Conservation (phyloP, 352 stramenopile species). For the Globisporangium nunn region DNA sequence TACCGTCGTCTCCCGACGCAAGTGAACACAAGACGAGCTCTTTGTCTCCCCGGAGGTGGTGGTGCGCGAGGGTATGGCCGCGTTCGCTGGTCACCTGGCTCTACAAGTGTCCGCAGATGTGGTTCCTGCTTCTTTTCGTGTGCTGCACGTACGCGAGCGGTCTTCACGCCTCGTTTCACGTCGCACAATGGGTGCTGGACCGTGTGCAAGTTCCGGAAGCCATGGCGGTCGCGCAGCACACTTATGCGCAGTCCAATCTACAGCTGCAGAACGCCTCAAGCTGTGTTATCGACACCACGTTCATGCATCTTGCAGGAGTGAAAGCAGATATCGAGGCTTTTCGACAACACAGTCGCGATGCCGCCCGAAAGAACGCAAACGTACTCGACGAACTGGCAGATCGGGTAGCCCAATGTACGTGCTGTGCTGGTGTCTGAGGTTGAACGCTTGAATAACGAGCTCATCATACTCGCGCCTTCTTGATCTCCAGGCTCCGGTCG, state of each 20-base stretch:
- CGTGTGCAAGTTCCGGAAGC: conserved; percentile 20
- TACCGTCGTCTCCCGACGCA: conserved; percentile 1
- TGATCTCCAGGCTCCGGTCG: conserved; percentile 1
- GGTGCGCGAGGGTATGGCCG: neutral
- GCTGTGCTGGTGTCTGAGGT: neutral
- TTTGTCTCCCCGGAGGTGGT: neutral
- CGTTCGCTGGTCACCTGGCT: conserved; percentile 15
- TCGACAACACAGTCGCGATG: neutral
- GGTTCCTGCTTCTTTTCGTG: conserved; percentile 48
- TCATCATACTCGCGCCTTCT: neutral
- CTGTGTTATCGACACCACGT: conserved; percentile 21
- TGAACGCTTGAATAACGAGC: neutral
- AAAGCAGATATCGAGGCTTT: neutral
- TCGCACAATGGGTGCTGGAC: conserved; percentile 26
- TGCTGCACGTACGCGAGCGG: conserved; percentile 32
- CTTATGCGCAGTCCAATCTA: conserved; percentile 24
- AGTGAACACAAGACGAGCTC: neutral
- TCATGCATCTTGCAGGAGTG: neutral
- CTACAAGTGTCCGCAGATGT: conserved; percentile 35
- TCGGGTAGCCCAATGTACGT: conserved; percentile 6
- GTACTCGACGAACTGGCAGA: conserved; percentile 10
- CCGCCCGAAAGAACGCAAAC: conserved; percentile 1
- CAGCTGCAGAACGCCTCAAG: conserved; percentile 22
- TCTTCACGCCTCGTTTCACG: conserved; percentile 29
- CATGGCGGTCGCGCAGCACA: conserved; percentile 19